phyloP scores from a whole-genome alignment of 2,329 filamentous ascomycete genomes.

The Capronia coronata region DNA sequence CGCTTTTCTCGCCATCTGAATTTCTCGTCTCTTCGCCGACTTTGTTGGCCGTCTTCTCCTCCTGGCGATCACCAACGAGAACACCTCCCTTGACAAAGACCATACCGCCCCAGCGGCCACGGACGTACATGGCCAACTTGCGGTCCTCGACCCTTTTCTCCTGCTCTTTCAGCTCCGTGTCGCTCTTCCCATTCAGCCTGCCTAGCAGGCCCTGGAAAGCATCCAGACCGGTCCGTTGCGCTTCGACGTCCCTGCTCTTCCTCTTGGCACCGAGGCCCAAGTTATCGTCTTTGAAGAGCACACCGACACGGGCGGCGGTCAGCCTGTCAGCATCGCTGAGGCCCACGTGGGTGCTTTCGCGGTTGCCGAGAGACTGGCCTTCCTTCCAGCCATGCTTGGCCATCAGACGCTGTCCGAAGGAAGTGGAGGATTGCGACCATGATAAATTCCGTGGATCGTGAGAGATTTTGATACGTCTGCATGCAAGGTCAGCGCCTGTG shows the following conservation, averaged over 20 bases:
- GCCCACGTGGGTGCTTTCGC: conserved; percentile 58
- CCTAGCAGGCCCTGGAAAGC: conserved; percentile 81
- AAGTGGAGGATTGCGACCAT: conserved; percentile 76
- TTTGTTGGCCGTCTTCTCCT: conserved; percentile 37
- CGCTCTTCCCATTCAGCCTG: conserved; percentile 78
- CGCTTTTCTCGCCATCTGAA: conserved; percentile 36
- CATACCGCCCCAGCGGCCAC: conserved; percentile 70
- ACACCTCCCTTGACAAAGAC: conserved; percentile 83
- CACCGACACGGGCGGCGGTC: conserved; percentile 24
- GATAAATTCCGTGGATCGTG: conserved; percentile 92
- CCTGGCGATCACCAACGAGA: conserved; percentile 49
- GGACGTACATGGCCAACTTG: conserved; percentile 66
- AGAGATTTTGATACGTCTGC: conserved; percentile 64
- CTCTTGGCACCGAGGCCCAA: conserved; percentile 73
- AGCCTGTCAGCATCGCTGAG: conserved; percentile 18
- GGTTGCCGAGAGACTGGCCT: conserved; percentile 72
- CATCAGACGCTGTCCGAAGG: conserved; percentile 86
- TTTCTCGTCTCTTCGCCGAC: conserved; percentile 36
- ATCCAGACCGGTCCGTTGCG: conserved; percentile 74
- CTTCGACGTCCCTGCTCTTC: conserved; percentile 59
- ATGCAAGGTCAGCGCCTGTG: not conserved
- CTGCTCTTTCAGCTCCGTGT: conserved; percentile 65
- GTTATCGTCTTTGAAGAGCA: conserved; percentile 73
- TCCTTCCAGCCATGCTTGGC: conserved; percentile 84
- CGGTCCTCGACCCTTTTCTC: conserved; percentile 61